Percentiles rank a stretch among this genome's conserved stretches.
These are phyloP conservation scores for Oxyria digyna DNA, from an alignment of 148 eudicot genomes.

Conservation along the genomic window DNA sequence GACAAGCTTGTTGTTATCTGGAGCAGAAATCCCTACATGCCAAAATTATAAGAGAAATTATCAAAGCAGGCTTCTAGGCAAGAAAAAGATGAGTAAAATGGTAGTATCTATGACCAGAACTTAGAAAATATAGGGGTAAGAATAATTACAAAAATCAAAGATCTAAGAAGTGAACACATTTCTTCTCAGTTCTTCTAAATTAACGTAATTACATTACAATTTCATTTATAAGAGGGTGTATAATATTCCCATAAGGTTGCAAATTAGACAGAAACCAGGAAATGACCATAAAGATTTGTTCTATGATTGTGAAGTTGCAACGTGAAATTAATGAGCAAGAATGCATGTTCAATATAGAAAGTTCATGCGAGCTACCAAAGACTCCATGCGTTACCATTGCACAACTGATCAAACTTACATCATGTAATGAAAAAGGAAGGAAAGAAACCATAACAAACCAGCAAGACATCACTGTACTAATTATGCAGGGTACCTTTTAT, in stretches of 20 bases:
- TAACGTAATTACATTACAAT: neutral
- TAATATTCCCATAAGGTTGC: neutral
- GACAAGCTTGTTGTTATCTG: constrained; percentile 30
- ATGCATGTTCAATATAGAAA: neutral
- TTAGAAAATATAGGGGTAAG: neutral
- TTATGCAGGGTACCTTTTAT: constrained; percentile 34
- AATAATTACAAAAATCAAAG: neutral
- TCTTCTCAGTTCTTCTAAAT: neutral
- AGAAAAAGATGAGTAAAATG: neutral
- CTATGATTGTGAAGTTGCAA: neutral
- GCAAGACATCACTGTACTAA: neutral
- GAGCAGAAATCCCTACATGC: constrained; percentile 36
- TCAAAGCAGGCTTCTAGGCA: neutral
- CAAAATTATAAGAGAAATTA: neutral
- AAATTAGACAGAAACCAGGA: neutral
- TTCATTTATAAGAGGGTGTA: neutral
- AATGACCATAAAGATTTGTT: neutral
- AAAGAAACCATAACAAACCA: neutral
- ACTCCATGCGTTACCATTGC: neutral
- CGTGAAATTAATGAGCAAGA: neutral
- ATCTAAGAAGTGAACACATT: neutral
- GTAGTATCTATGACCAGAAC: neutral
- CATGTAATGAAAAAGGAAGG: neutral
- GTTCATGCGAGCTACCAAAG: neutral
- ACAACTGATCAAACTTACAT: neutral